Evolutionary conservation across 176 grass and related monocot species (phyloP), one percentile per base, ranked within the genome.

Genomic region (Musa acuminata): DNA sequence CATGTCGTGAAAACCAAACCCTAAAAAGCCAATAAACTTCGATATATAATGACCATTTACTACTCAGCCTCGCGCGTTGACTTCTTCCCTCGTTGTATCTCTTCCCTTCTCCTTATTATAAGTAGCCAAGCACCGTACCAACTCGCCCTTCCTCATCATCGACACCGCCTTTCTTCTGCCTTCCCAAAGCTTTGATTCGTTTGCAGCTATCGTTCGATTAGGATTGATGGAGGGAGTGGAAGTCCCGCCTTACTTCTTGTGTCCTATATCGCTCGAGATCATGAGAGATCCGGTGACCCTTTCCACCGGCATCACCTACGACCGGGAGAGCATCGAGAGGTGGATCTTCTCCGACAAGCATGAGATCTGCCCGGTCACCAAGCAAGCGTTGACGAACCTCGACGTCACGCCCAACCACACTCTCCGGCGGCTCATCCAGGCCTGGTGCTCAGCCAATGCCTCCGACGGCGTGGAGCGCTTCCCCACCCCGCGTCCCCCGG

Each of bases 231-330:
- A 25, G 52, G 62, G 24, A 77, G 79, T 90, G 53, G 89, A 96
- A 53, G 88, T 96, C 49, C 90, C 90, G 3, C 65, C 68, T 1
- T 96, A 90, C 77, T 96, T 90, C 84, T 51, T 96, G 19, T 96
- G 93, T 55, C 93, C 93, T 20, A 90, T 96, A 60, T 92, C 93
- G 51, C 84, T 90, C 21, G 82, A 90, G 82, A 86, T 84, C 35
- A 96, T 96, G 93, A 59, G 85, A 51, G 89, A 96, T 74, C 93
- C 93, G 2, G 93, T 96, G 9, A 96, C 85, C 73, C 87, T 96
- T 21, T 81, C 85, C 55, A 88, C 93, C 53, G 93, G 93, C 83
- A 96, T 96, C 76, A 90, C 93, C 80, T 96, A 96, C 72, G 90
- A 91, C 77, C 82, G 90, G 3, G 82, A 87, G n/a, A 90, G 82